Conservation (phyloP, 2,329 filamentous ascomycete genomes). For the Dactylonectria macrodidyma region DNA sequence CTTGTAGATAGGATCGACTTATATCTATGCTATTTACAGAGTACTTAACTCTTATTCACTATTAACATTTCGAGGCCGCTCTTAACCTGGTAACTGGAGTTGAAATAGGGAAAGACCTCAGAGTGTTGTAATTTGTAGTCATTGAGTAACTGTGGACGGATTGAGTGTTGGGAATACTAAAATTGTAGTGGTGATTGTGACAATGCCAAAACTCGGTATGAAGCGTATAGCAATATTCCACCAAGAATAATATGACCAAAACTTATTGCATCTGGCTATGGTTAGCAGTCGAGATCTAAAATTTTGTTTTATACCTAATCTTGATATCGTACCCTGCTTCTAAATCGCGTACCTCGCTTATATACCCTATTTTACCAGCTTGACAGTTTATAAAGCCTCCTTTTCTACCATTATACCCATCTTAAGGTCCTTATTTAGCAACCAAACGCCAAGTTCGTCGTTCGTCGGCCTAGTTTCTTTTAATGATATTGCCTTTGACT, state of each 20-base stretch:
- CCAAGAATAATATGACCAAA: too few relatives aligned
- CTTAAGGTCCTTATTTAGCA: background rate
- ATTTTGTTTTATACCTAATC: background rate
- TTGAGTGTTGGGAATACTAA: too few relatives aligned
- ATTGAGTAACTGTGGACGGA: too few relatives aligned
- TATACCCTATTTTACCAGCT: conserved; percentile 2
- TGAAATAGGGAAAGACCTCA: too few relatives aligned
- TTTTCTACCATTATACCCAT: conserved; percentile 25
- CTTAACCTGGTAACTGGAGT: too few relatives aligned
- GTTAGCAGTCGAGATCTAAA: background rate
- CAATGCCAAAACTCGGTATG: background rate
- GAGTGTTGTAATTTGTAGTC: too few relatives aligned
- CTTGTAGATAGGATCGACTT: too few relatives aligned
- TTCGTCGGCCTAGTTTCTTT: background rate
- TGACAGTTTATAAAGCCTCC: conserved; percentile 22
- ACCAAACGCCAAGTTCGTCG: background rate
- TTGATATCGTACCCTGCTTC: background rate
- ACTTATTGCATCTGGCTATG: too few relatives aligned
- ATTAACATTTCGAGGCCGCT: too few relatives aligned
- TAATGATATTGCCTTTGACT: conserved; percentile 9
- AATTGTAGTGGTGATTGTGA: background rate
- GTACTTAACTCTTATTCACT: too few relatives aligned
- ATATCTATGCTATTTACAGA: too few relatives aligned
- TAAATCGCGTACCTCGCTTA: background rate
- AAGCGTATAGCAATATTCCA: too few relatives aligned